Evolutionary conservation across 768 basidiomycete species (phyloP), one percentile per base, ranked within the genome.

Genomic region (Phanerodontia chrysosporium): DNA sequence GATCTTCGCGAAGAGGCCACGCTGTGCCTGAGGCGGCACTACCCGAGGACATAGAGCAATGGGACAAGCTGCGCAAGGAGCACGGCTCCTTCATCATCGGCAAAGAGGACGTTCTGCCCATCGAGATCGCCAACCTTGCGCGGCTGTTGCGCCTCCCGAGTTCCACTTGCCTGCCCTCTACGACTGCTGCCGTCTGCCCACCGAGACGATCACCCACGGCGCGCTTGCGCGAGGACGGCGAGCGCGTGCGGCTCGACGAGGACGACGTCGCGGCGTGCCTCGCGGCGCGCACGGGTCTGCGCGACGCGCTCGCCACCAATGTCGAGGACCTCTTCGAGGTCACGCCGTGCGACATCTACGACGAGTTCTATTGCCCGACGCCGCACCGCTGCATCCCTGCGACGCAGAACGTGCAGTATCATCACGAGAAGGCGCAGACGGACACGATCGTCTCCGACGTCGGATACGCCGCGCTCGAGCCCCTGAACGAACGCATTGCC

Each of bases 1-100:
- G 52, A 60, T 12, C 53, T 55, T 10, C 45, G 27, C 35, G 32
- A 55, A 9, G 59, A 60, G 30, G 59, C 54, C 35, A 49, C 56
- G 7, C 59, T 45, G 13, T 51, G 53, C 24, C 32, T 60, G 4
- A 45, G 45, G 16, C 54, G 21, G 16, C 52, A 44, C 21, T 56
- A 48, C 35, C 59, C 59, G 7, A 30, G 21, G 18, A 48, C 12
- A 39, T 60, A 1, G 30, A 51, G 3, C 54, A 39, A 24, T 56
- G 56, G 56, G 56, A 57, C 56, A 29, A 46, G 30, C 12, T 35
- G 35, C 35, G 32, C 52, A 21, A 53, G 7, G 22, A 39, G 3
- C 10, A 18, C 18, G 32, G 52, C 14, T 42, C 39, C 39, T 53
- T 53, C 39, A 53, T 53, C n/a, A 18, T 39, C 21, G 52, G 52